Evolutionary conservation across 495 filamentous ascomycete species (phyloP).

Genomic region (Penicillium tannophilum): DNA sequence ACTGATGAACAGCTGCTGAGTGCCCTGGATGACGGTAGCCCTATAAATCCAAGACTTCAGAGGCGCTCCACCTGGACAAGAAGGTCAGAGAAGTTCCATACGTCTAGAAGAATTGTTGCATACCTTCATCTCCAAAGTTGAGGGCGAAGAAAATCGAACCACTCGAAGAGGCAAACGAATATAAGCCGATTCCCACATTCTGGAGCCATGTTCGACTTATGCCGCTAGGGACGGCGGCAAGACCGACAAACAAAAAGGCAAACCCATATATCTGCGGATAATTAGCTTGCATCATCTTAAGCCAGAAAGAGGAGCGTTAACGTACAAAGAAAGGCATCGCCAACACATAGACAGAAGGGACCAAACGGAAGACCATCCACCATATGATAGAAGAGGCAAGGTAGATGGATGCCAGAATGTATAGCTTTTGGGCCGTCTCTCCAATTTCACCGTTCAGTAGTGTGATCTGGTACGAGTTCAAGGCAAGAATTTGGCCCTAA

Average conservation of each 20-base stretch:
- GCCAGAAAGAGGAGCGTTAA: constrained; percentile 10
- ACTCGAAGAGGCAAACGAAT: constrained; percentile 50
- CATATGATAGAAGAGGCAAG: constrained; percentile 61
- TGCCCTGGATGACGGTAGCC: constrained; percentile 51
- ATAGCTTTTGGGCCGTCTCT: constrained; percentile 63
- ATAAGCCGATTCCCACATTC: constrained; percentile 48
- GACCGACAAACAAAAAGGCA: constrained; percentile 66
- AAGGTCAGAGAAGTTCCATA: constrained; percentile 18
- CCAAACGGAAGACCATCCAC: constrained; percentile 62
- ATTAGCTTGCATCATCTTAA: neutral
- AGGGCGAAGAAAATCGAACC: constrained; percentile 54
- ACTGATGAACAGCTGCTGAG: constrained; percentile 51
- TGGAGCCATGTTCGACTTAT: constrained; percentile 51
- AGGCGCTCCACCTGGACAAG: constrained; percentile 39
- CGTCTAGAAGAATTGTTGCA: neutral
- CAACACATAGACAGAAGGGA: constrained; percentile 54
- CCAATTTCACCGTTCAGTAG: constrained; percentile 65
- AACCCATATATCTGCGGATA: constrained; percentile 47
- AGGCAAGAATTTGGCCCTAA: constrained; percentile 64
- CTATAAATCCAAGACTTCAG: constrained; percentile 53
- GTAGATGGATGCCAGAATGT: constrained; percentile 68
- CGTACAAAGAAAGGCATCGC: constrained; percentile 54
- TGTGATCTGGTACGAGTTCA: constrained; percentile 73
- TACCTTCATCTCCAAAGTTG: constrained; percentile 51
- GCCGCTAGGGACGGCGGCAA: constrained; percentile 49